Percentiles rank a stretch among this genome's conserved stretches.
Conservation (phyloP, 192 early-diverging fungal species). For the Gorgonomyces haynaldii region DNA sequence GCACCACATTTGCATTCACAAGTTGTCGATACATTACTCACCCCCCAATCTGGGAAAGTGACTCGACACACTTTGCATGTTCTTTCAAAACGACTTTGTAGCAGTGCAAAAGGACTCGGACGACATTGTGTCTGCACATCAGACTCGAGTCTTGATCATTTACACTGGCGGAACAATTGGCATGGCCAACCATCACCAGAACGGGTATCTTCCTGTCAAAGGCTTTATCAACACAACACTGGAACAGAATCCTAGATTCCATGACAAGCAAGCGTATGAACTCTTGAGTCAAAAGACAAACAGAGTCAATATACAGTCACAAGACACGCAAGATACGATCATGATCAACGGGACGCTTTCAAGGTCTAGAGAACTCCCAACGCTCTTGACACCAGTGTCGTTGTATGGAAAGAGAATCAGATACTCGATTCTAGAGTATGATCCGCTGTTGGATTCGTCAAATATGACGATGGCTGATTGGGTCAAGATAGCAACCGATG, state of each 20-base stretch:
- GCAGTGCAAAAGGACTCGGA: no score
- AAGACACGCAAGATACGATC: not conserved
- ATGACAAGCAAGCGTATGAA: slow-evolving; percentile 46
- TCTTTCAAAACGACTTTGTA: no score
- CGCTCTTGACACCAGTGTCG: slow-evolving; percentile 76
- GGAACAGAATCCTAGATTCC: slow-evolving; percentile 66
- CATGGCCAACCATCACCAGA: slow-evolving; percentile 44
- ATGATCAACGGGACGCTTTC: slow-evolving; percentile 35
- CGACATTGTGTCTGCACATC: not conserved
- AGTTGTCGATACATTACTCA: no score
- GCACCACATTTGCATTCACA: no score
- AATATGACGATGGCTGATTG: slow-evolving; percentile 85
- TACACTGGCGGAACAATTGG: slow-evolving; percentile 96
- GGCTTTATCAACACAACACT: slow-evolving; percentile 75
- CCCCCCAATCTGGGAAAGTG: no score
- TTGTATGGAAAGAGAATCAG: slow-evolving; percentile 83
- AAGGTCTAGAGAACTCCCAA: slow-evolving; percentile 22
- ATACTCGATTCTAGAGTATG: slow-evolving; percentile 94
- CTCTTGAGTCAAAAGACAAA: not conserved
- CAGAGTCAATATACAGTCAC: not conserved
- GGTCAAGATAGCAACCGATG: slow-evolving; percentile 90
- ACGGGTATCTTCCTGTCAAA: slow-evolving; percentile 40
- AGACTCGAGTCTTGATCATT: slow-evolving; percentile 60
- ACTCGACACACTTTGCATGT: no score
- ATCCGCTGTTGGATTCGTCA: slow-evolving; percentile 86